These are phyloP conservation scores for Hawksworthiomyces lignivorus DNA, from an alignment of 2,329 filamentous ascomycete genomes.

Conservation along the genomic window DNA sequence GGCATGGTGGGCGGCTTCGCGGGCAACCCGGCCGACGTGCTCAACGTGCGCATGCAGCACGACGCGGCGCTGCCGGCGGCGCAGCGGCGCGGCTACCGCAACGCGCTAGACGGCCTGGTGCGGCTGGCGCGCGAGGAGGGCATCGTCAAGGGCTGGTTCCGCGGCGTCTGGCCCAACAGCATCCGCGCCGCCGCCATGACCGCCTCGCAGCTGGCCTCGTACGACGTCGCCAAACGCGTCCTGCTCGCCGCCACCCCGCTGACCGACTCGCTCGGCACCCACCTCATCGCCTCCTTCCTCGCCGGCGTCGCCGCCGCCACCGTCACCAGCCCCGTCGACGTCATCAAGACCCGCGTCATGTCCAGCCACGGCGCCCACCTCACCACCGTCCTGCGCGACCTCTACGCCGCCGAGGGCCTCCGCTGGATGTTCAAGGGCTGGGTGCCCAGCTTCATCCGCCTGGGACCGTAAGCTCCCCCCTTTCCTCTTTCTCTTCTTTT, in stretches of 20 bases:
- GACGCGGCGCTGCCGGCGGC: conserved; percentile 66
- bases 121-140: conserved; percentile 88
- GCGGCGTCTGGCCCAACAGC: conserved; percentile 78
- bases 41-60: conserved; percentile 98
- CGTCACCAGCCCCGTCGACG: conserved; percentile 76
- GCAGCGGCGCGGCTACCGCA: conserved; percentile 77
- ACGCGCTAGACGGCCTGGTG: conserved; percentile 78
- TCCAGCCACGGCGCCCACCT: conserved; percentile 46
- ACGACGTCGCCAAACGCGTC: conserved; percentile 71
- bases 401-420: conserved; percentile 63
- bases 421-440: conserved; percentile 86
- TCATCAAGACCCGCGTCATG: conserved; percentile 87
- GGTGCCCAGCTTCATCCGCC: conserved; percentile 65
- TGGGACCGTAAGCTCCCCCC: conserved; percentile 48
- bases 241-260: conserved; percentile 60
- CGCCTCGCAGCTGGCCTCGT: conserved; percentile 72
- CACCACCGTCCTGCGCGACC: conserved; percentile 56
- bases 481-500: background rate
- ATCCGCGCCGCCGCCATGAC: conserved; percentile 83
- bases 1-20: conserved; percentile 84
- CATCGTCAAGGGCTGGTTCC: conserved; percentile 58
- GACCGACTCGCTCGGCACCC: conserved; percentile 63
- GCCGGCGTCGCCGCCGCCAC: conserved; percentile 80
- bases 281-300: conserved; percentile 70
- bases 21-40: conserved; percentile 90